Base-by-base conservation (phyloP, 2,329 filamentous ascomycete species). In the Penicillium sp. region DNA sequence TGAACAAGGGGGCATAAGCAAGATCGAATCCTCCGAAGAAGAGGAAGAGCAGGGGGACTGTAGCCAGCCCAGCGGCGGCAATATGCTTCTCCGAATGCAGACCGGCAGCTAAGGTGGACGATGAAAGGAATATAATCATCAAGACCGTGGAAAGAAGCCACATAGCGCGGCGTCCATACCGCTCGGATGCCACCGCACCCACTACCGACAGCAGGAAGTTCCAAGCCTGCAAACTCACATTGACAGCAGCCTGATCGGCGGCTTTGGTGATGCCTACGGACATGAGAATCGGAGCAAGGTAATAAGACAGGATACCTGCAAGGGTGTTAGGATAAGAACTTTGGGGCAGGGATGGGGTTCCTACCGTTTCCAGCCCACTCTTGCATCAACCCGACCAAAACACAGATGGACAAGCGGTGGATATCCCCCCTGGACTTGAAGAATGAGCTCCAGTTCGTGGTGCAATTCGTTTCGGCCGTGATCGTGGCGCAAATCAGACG, bases 231-330 rank as follows among this genome's bases (percentile, higher is more conserved):
- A 68, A 47, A 29, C 62, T 58, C 3, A 59, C 50, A 14, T 68
- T 69, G 29, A 71, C 61, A 5, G 65, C 57, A 16, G 64, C 56
- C 53, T 70, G 66, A 13, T 66, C 62, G 10, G 54, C 48, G n/a
- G 58, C 51, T 21, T 71, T 54, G n/a, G 56, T 59, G 14, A 68
- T 65, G 8, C 66, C 66, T 24, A 76, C 67, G 2, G 70, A 70
- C 14, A 53, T 57, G 13, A 77, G 62, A 38, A 77, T 74, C 5
- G 74, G 63, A 1, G 62, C 59, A 14, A 77, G 66, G 52, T 77
- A 73, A 52, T 75, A 75, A 3, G 60, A 66, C 10, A 68, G 62
- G 8, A 71, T 60, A 5, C 61, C 64, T 67, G 36, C 11, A 24
- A 47, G 10, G 11, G 10, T 21, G 9, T 53, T 43, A 53, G 36